Percentiles rank a stretch among this genome's conserved stretches.
Conservation (phyloP, 2,329 filamentous ascomycete genomes). For the Diaporthe capsici region DNA sequence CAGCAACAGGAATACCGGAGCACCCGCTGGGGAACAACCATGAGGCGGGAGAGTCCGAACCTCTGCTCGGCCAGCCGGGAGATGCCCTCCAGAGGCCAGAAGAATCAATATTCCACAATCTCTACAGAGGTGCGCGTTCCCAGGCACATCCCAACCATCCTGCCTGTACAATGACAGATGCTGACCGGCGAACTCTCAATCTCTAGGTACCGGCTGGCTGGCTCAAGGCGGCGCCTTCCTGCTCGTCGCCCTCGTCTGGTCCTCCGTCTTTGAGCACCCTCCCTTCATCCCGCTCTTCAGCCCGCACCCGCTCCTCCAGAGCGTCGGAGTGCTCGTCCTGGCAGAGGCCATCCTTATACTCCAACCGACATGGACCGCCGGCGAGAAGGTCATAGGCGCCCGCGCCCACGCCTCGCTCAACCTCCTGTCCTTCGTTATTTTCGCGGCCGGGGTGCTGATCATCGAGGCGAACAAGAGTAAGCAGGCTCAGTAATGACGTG, state of each 20-base stretch:
- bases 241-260: slow-evolving; percentile 83
- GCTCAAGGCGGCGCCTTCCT: slow-evolving; percentile 85
- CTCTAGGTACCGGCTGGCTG: slow-evolving; percentile 81
- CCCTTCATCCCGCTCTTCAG: slow-evolving; percentile 83
- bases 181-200: slow-evolving; percentile 38
- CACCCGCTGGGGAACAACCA: slow-evolving; percentile 55
- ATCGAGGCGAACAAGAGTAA: slow-evolving; percentile 88
- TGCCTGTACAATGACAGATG: slow-evolving; percentile 28
- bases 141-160: not conserved
- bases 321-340: slow-evolving; percentile 78
- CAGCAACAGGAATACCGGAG: slow-evolving; percentile 76
- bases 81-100: slow-evolving; percentile 80
- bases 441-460: slow-evolving; percentile 75
- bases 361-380: slow-evolving; percentile 85
- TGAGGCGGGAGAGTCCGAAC: slow-evolving; percentile 71
- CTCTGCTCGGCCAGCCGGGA: slow-evolving; percentile 78
- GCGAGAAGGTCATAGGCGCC: slow-evolving; percentile 73
- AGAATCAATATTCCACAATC: slow-evolving; percentile 76
- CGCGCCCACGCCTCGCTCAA: slow-evolving; percentile 75
- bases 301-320: slow-evolving; percentile 83
- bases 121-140: slow-evolving; percentile 75
- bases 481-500: slow-evolving; percentile 55
- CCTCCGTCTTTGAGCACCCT: slow-evolving; percentile 76
- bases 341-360: slow-evolving; percentile 86
- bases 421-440: slow-evolving; percentile 71